phyloP scores from a whole-genome alignment of 192 early-diverging fungal species.

The Gaertneriomyces sp. region DNA sequence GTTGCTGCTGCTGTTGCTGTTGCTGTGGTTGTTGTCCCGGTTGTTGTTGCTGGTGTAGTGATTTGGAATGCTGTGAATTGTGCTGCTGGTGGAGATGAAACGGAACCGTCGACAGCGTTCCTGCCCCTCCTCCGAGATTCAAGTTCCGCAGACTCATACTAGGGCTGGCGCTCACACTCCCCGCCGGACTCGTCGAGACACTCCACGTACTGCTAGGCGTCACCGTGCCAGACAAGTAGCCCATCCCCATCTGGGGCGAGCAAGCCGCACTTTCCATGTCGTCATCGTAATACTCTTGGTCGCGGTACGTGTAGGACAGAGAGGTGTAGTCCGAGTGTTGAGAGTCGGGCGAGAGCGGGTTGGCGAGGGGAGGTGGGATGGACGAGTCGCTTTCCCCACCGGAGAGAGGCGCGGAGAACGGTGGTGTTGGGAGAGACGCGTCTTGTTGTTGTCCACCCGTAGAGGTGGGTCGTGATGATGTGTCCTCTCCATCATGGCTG shows the following conservation, averaged over 20 bases:
- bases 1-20: slow-evolving; percentile 1
- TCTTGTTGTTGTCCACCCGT: not conserved
- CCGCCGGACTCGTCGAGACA: no score
- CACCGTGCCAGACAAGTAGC: slow-evolving; percentile 11
- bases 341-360: slow-evolving; percentile 12
- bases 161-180: no score
- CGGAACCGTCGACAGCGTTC: not conserved
- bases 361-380: slow-evolving; percentile 20
- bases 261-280: not conserved
- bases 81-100: slow-evolving; percentile 1
- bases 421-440: slow-evolving; percentile 23
- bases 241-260: slow-evolving; percentile 8
- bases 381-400: slow-evolving; percentile 16
- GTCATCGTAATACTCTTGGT: not conserved
- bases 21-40: slow-evolving; percentile 6
- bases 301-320: no score
- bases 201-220: slow-evolving; percentile 21
- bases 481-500: not conserved
- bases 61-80: not conserved
- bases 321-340: no score
- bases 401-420: slow-evolving; percentile 21
- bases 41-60: not conserved
- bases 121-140: no score
- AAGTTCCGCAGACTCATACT: no score
- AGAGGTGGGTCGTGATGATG: not conserved